Evolutionary conservation across 495 filamentous ascomycete genomes (phyloP).

Genomic region (Podospora didyma): DNA sequence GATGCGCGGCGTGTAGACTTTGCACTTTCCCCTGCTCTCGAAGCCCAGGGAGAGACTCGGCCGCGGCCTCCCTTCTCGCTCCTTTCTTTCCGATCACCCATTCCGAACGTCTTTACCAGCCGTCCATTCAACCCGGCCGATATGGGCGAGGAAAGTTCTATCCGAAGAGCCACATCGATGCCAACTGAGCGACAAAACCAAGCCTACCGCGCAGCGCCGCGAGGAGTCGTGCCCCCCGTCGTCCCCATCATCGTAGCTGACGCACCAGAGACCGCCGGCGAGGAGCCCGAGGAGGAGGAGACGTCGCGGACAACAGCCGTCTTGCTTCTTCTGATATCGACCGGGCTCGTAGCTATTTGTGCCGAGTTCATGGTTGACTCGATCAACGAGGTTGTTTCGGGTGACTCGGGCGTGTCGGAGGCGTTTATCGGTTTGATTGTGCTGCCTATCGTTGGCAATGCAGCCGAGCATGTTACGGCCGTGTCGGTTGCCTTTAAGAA

Average conservation of each 20-base stretch:
- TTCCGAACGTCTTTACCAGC: constrained; percentile 50
- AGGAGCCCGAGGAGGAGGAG: constrained; percentile 22
- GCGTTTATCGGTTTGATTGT: constrained; percentile 82
- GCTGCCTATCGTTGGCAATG: constrained; percentile 83
- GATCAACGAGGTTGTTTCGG: constrained; percentile 63
- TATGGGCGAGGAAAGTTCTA: constrained; percentile 39
- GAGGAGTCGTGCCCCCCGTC: constrained; percentile 19
- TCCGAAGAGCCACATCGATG: constrained; percentile 22
- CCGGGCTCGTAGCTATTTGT: constrained; percentile 71
- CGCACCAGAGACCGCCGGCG: constrained; percentile 6
- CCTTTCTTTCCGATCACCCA: constrained; percentile 51
- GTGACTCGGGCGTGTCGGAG: constrained; percentile 56
- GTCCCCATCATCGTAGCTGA: constrained; percentile 12
- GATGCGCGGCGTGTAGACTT: constrained; percentile 29
- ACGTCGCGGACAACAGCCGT: constrained; percentile 70
- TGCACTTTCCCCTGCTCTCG: constrained; percentile 17
- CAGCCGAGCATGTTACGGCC: constrained; percentile 82
- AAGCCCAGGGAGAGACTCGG: constrained; percentile 3
- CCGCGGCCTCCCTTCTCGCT: constrained; percentile 42
- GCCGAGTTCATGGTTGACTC: constrained; percentile 78
- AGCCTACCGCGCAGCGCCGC: constrained; percentile 20
- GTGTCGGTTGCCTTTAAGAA: constrained; percentile 81
- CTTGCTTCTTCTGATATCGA: constrained; percentile 68
- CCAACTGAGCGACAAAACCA: constrained; percentile 30
- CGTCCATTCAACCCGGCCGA: constrained; percentile 11